Evolutionary conservation across 345 rosid species (phyloP).

Genomic region (Passiflora organensis): DNA sequence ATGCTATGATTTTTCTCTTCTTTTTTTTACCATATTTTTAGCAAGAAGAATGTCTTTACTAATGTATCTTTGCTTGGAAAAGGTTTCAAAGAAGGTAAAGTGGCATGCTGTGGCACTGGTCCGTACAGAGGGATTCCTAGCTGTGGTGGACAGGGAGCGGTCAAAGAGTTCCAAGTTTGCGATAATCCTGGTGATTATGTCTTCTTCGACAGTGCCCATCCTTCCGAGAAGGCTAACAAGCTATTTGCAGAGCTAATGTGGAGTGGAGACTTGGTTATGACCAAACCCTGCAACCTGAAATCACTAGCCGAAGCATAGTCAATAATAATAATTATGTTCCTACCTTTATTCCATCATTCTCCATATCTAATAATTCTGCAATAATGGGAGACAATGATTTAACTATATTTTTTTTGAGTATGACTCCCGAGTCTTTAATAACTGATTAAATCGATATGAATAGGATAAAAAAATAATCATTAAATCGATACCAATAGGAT

Average conservation of each 20-base stretch:
- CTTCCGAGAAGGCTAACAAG: slow-evolving; percentile 24
- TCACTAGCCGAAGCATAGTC: slow-evolving; percentile 3
- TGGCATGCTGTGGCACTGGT: slow-evolving; percentile 16
- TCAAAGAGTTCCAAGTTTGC: slow-evolving; percentile 16
- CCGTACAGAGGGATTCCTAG: background rate
- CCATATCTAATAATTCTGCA: too few species aligned
- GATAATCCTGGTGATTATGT: slow-evolving; percentile 19
- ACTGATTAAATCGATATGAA: too few species aligned
- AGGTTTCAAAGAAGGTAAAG: slow-evolving; percentile 9
- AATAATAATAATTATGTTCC: too few species aligned
- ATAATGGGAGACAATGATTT: too few species aligned
- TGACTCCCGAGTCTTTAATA: too few species aligned
- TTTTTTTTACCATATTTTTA: background rate
- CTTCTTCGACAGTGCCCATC: slow-evolving; percentile 33
- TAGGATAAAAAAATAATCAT: too few species aligned
- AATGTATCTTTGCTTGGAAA: background rate
- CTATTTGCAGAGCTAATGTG: slow-evolving; percentile 35
- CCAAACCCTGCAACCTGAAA: slow-evolving; percentile 18
- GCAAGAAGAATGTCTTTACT: background rate
- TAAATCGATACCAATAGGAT: too few species aligned
- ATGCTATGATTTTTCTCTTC: too few species aligned
- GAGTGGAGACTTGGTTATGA: slow-evolving; percentile 19
- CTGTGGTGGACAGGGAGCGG: slow-evolving; percentile 7
- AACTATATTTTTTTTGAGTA: too few species aligned
- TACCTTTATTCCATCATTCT: too few species aligned